Evolutionary conservation across 2,329 filamentous ascomycete genomes (phyloP), one percentile per base, ranked within the genome.

Genomic region (Raffaelea albimanens): DNA sequence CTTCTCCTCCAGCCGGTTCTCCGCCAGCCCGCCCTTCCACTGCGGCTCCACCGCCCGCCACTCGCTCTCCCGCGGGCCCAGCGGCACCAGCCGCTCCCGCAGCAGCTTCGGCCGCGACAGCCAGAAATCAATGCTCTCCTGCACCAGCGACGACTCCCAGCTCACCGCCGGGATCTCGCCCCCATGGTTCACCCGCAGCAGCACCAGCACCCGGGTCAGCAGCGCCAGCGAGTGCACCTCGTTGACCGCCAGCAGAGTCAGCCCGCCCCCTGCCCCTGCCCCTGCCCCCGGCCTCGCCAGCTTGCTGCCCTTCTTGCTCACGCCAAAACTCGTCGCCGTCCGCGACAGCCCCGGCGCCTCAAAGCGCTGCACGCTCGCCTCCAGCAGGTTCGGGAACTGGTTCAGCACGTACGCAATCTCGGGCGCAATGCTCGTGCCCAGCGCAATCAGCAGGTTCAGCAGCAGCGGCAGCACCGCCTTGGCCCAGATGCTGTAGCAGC

Each of bases 361-460:
- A 52, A 97, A 81, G 1, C 85, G 77, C 44, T 81, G 78, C 8
- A 84, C 76, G 13, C 87, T 87, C 25, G 86, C 79, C 39, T 70
- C 67, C 10, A 98, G 73, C 50, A 97, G 82, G 42, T 81, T 76
- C 11, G 87, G 83, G 63, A 95, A 98, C 61, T 89, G 85, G 59
- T 94, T 95, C 23, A 98, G 73, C 60, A 97, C 94, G 49, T 83
- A 82, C 0, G 85, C 79, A 5, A 97, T 80, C 63, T 98, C 93
- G 0, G 83, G 80, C 0, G 89, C 90, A 42, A 95, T 80, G 2
- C 87, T 85, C 1, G 82, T 76, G 11, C 89, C 88, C 18, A 98
- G 80, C 11, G 86, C 81, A 50, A 84, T 80, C 19, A 98, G 76
- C 23, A 98, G 73, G 62, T 97, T 97, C 40, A 98, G 75, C 51